Base-by-base conservation (phyloP, 2,329 filamentous ascomycete species). In the Elsinoe arachidis region DNA sequence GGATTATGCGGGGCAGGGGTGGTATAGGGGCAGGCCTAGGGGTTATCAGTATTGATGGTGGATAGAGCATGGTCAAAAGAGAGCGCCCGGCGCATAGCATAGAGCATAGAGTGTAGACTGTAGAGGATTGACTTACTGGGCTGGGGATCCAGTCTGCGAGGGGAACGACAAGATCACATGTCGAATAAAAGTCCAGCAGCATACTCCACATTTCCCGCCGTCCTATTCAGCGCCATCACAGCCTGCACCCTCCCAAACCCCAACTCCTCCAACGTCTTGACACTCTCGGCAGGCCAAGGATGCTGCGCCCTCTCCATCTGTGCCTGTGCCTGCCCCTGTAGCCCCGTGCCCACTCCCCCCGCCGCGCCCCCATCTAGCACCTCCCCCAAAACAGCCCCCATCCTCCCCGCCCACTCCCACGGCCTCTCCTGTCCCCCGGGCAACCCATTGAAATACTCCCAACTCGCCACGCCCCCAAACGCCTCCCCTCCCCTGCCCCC, bases 381-480 rank as follows among this genome's bases (percentile, higher is more conserved):
- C 0, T 83, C 57, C 3, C 69, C 66, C 11, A 69, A 56, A 21
- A 68, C 66, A 1, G 62, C 67, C 10, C 74, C 62, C 26, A 78
- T 55, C 0, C 71, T 66, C 1, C 77, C 78, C 0, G 87, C 88
- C 90, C 90, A 96, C 63, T 87, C 78, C 86, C 86, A 92, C 0
- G 88, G 87, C 57, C 77, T 73, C 11, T 75, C 74, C 1, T 67
- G 68, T 21, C 81, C 84, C 1, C 84, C 85, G 0, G 88, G 87
- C 58, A 84, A 69, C 57, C 85, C 82, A 74, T 95, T 95, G 74
- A 92, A 96, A 69, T 93, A 96, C 73, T 96, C 91, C 91, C 91
- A 96, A 2, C 90, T 90, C 84, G 93, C 93, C 5, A 96, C 84
- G 0, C 91, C 91, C 0, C 90, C 91, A 69, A 96, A 93, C 1